Percentiles rank a stretch among this genome's conserved stretches.
Evolutionary conservation across 768 basidiomycete genomes (phyloP).

Genomic region (Hericium rajendrae): DNA sequence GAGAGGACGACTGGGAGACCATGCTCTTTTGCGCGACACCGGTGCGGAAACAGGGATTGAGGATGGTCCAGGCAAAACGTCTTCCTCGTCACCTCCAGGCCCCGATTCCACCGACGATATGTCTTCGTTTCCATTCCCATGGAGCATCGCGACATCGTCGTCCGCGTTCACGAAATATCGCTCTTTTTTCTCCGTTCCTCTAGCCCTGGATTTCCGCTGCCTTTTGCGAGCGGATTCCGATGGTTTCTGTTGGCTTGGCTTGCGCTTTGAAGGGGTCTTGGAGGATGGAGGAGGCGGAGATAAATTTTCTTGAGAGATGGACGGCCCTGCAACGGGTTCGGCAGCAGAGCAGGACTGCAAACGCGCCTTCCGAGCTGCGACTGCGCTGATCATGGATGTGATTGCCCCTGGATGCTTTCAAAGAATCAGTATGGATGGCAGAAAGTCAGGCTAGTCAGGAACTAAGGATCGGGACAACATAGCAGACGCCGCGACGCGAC

Average conservation of each 20-base stretch:
- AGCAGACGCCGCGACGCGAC: too few species aligned
- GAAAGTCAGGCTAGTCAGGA: too few species aligned
- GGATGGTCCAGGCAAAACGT: neutral
- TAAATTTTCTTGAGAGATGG: constrained; percentile 10
- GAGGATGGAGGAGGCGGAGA: constrained; percentile 8
- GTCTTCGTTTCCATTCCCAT: constrained; percentile 5
- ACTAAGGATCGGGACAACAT: too few species aligned
- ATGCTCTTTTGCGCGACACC: constrained; percentile 26
- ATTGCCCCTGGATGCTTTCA: too few species aligned
- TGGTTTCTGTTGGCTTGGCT: constrained; percentile 22
- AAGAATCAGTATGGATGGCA: too few species aligned
- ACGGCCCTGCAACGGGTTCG: constrained; percentile 2
- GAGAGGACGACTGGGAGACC: constrained; percentile 49
- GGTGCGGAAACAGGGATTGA: neutral
- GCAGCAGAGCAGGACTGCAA: constrained; percentile 19
- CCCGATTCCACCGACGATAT: constrained; percentile 30
- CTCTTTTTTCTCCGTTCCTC: constrained; percentile 7
- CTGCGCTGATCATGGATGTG: constrained; percentile 52
- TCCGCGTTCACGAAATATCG: constrained; percentile 23
- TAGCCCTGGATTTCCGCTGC: constrained; percentile 21
- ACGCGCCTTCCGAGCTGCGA: constrained; percentile 63
- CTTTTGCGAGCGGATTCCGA: constrained; percentile 16
- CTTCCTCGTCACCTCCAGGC: constrained; percentile 17
- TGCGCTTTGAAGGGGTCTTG: constrained; percentile 36
- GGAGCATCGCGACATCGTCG: neutral